Percentiles rank a stretch among this genome's conserved stretches.
Conservation (phyloP, 768 basidiomycete genomes). For the Mycena rosella region DNA sequence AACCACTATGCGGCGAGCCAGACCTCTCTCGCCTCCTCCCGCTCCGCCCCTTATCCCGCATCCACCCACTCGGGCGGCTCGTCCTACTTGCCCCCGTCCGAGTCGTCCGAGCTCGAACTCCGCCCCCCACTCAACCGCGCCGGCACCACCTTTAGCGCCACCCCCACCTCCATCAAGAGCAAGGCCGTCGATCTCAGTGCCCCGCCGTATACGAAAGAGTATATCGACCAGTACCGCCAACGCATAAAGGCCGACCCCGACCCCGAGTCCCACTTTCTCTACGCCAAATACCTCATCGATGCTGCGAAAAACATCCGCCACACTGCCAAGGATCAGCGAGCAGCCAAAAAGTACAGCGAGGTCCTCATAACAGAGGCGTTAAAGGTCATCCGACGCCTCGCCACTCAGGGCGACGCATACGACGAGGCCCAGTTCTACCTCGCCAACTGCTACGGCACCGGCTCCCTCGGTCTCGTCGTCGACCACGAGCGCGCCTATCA, state of each 20-base stretch:
- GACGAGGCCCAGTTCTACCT: slow-evolving; percentile 99
- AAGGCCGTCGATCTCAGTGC: slow-evolving; percentile 87
- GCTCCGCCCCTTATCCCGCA: slow-evolving; percentile 47
- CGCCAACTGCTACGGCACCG: slow-evolving; percentile 97
- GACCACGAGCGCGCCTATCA: slow-evolving; percentile 99
- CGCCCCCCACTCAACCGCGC: slow-evolving; percentile 70
- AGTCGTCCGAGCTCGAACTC: slow-evolving; percentile 66
- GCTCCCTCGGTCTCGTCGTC: slow-evolving; percentile 93
- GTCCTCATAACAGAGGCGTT: slow-evolving; percentile 87
- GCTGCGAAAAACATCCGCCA: slow-evolving; percentile 93
- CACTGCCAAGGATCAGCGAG: slow-evolving; percentile 80
- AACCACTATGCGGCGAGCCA: slow-evolving; percentile 33
- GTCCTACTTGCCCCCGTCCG: slow-evolving; percentile 42
- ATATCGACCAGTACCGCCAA: slow-evolving; percentile 97
- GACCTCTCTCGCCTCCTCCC: slow-evolving; percentile 46
- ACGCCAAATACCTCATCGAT: slow-evolving; percentile 99
- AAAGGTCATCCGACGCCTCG: slow-evolving; percentile 92
- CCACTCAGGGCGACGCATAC: slow-evolving; percentile 92
- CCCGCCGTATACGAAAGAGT: slow-evolving; percentile 94
- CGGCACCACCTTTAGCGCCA: slow-evolving; percentile 68
- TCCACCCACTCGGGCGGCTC: slow-evolving; percentile 39
- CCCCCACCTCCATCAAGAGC: slow-evolving; percentile 71
- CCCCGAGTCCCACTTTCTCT: slow-evolving; percentile 96
- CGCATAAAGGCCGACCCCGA: slow-evolving; percentile 98
- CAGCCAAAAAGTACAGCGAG: slow-evolving; percentile 93